These are phyloP conservation scores for Globisporangium spiculum DNA, from an alignment of 352 stramenopile genomes.

Conservation along the genomic window DNA sequence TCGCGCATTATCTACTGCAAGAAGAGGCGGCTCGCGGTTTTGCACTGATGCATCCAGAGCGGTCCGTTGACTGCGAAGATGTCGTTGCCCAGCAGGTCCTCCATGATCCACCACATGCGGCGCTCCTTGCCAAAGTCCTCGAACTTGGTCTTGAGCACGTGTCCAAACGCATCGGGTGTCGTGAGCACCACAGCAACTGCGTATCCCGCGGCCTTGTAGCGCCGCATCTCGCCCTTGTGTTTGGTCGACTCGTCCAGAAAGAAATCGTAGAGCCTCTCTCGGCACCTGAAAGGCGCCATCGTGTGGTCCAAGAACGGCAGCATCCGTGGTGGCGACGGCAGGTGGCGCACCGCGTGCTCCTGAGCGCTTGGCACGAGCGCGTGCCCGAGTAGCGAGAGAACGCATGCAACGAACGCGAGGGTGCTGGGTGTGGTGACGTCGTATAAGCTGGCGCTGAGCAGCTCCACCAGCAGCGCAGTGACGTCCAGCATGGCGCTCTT, in stretches of 20 bases:
- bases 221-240: slow-evolving; percentile 17
- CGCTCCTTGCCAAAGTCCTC: slow-evolving; percentile 51
- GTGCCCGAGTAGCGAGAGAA: background rate
- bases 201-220: slow-evolving; percentile 4
- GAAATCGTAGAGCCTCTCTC: slow-evolving; percentile 31
- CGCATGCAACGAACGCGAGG: background rate
- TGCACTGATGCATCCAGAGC: slow-evolving; percentile 54
- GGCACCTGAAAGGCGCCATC: slow-evolving; percentile 24
- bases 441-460: background rate
- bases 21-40: slow-evolving; percentile 79
- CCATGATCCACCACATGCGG: slow-evolving; percentile 19
- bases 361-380: background rate
- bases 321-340: slow-evolving; percentile 20
- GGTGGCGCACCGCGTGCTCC: slow-evolving; percentile 4
- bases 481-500: background rate
- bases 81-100: slow-evolving; percentile 45
- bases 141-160: slow-evolving; percentile 46
- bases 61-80: slow-evolving; percentile 52
- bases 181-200: slow-evolving; percentile 24
- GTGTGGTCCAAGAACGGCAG: slow-evolving; percentile 34
- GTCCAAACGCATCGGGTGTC: slow-evolving; percentile 23
- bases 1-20: slow-evolving; percentile 33
- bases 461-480: background rate
- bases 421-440: background rate
- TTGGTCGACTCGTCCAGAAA: slow-evolving; percentile 30